Base-by-base conservation (phyloP, 441 rosid genomes). In the Flueggea neowawraea region DNA sequence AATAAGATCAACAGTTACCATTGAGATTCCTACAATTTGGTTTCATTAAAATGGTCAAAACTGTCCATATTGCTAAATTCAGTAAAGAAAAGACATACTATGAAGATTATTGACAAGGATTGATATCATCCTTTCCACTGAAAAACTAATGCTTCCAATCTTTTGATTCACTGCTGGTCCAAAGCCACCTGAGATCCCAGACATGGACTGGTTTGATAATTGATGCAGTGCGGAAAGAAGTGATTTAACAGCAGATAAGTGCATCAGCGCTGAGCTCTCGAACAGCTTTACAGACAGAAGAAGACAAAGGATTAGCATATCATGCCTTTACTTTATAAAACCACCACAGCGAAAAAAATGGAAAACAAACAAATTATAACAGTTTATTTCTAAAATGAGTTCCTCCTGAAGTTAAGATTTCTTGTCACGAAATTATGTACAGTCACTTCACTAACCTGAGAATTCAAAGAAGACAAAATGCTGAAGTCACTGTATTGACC, bases 221-320 rank as follows among this genome's bases (percentile, higher is more conserved):
- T 88, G 91, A 58, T 75, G 77, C 53, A 95, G 85, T 58, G 98
- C 97, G 79, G 87, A 84, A 59, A 95, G 90, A 78, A 95, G 99
- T 64, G 99, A 87, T 77, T 88, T 88, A 71, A 95, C 98, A 43
- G 99, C 96, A 69, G 96, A 87, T 72, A 88, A 73, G 76, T 90
- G 90, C 99, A 95, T 95, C 82, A 92, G 71, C 54, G 96, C 96
- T 13, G 99, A 95, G 89, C 99, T 95, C 85, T 91, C 98, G 71
- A 95, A 95, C 63, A 95, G 82, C 99, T 95, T 65, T 65, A 66
- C 60, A 71, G 68, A 73, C 41, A 73, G 73, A 62, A 75, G 77
- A 84, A 79, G 2, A 61, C 57, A 62, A 60, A 31, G 64, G 57
- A 78, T 87, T 73, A 90, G 84, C 63, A 58, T 28, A 57, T 15